Evolutionary conservation across 2,329 filamentous ascomycete genomes (phyloP).

Genomic region (Chrysoporthe puriensis): DNA sequence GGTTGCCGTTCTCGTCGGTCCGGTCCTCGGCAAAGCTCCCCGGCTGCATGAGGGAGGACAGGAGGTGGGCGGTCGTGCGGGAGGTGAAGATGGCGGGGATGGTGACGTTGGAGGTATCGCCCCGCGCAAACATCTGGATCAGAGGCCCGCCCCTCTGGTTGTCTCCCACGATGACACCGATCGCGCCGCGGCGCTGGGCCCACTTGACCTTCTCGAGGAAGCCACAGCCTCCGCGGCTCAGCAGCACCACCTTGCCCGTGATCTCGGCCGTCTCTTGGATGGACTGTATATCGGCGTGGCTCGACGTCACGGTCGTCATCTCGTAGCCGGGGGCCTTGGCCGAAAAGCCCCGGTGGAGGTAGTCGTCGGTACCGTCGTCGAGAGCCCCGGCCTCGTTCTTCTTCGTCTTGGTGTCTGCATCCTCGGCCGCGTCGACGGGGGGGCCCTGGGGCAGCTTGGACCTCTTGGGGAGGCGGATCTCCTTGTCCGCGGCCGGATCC

Average conservation of each 20-base stretch:
- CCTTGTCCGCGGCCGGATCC: conserved; percentile 35
- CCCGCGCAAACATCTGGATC: conserved; percentile 97
- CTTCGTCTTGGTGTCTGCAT: conserved; percentile 33
- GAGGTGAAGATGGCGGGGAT: conserved; percentile 96
- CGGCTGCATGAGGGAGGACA: conserved; percentile 83
- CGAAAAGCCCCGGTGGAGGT: conserved; percentile 65
- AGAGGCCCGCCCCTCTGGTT: conserved; percentile 86
- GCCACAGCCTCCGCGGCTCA: conserved; percentile 91
- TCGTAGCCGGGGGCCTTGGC: conserved; percentile 41
- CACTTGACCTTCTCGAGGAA: conserved; percentile 98
- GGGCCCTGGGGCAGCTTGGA: conserved; percentile 38
- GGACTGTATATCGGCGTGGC: conserved; percentile 89
- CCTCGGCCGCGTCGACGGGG: conserved; percentile 35
- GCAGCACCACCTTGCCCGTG: conserved; percentile 84
- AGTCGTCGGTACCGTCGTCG: conserved; percentile 83
- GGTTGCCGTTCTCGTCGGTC: conserved; percentile 63
- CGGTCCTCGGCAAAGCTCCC: conserved; percentile 65
- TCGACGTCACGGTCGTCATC: conserved; percentile 41
- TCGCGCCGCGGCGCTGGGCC: conserved; percentile 87
- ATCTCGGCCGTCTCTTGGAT: conserved; percentile 93
- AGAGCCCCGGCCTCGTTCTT: conserved; percentile 39
- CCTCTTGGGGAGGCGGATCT: conserved; percentile 41
- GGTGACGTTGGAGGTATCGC: conserved; percentile 91
- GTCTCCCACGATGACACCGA: conserved; percentile 92
- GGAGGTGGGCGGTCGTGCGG: conserved; percentile 87